Conservation (phyloP, 2,329 filamentous ascomycete species). For the Stagonosporopsis tanaceti region DNA sequence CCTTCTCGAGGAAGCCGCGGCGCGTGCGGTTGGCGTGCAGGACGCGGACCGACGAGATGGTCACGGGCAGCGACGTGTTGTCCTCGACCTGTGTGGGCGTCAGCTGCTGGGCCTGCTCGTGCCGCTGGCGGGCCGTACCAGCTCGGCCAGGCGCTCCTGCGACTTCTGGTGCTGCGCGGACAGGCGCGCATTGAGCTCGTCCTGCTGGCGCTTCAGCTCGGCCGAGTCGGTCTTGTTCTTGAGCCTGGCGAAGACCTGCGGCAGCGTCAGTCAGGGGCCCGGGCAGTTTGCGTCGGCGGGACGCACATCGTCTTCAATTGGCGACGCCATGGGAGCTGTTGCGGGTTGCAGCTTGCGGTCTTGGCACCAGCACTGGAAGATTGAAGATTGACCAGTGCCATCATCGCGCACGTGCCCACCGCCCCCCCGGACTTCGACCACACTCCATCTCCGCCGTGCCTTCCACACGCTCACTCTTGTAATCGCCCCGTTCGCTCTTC, state of each 20-base stretch:
- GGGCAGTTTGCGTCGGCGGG: background rate
- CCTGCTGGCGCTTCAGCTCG: constrained; percentile 66
- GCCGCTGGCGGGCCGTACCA: constrained; percentile 59
- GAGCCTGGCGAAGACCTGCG: constrained; percentile 67
- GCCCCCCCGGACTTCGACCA: background rate
- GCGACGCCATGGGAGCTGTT: constrained; percentile 53
- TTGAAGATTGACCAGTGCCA: constrained; percentile 9
- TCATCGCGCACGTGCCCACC: constrained; percentile 12
- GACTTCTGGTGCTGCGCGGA: constrained; percentile 67
- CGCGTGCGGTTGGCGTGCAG: constrained; percentile 86
- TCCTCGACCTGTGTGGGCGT: constrained; percentile 68
- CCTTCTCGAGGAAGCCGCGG: constrained; percentile 78
- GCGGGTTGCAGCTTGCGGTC: constrained; percentile 27
- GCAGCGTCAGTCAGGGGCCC: background rate
- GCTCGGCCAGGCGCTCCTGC: constrained; percentile 68
- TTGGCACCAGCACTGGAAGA: constrained; percentile 29
- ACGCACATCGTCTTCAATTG: constrained; percentile 57
- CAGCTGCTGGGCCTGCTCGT: constrained; percentile 4
- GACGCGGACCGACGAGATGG: constrained; percentile 84
- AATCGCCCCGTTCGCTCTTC: background rate
- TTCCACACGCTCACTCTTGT: background rate
- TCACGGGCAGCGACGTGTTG: constrained; percentile 87
- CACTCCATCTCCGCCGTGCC: background rate
- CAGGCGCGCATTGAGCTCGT: constrained; percentile 66
- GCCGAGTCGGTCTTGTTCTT: constrained; percentile 66